Evolutionary conservation across 2,329 filamentous ascomycete species (phyloP), one percentile per base, ranked within the genome.

Genomic region (Fusarium sarcochroum): DNA sequence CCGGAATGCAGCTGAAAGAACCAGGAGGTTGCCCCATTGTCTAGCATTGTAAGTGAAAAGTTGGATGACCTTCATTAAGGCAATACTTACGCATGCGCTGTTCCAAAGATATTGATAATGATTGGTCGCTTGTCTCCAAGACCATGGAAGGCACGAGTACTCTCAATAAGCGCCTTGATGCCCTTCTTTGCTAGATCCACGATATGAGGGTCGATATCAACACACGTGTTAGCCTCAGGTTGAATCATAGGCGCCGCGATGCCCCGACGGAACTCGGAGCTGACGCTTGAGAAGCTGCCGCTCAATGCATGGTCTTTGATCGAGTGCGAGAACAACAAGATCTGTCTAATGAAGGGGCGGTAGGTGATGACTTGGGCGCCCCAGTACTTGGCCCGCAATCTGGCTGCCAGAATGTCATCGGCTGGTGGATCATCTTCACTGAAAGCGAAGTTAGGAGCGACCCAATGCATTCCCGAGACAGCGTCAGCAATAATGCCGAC

Each of bases 41-140:
- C 94, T 97, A 32, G n/a, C 34, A 20, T 23, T 21, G 44, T 75
- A 44, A 76, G 73, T 48, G 44, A 38, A 15, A 38, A 3, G 25
- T 14, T 6, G 14, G 20, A 3, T 25, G 6, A 13, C 13, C 41
- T 7, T 27, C 10, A 18, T 56, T 45, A 32, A 21, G 30, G 37
- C 3, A 34, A 15, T 51, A 89, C 93, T 88, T 92, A 97, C 93
- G 94, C 94, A 84, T 98, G 95, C 66, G 94, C 92, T 18, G 95
- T 98, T 52, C 95, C 94, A 80, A 97, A 97, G 23, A 97, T 90
- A 73, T 98, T 98, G n/a, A 96, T 98, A 56, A 98, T 90, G 51
- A 98, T 91, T 10, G 92, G 88, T 30, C 93, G 88, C 64, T 87
- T 80, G n/a, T 82, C 80, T 17, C 87, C 83, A 25, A n/a, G n/a